A percentile compares a stretch with the other conserved stretches of the same genome.
Evolutionary conservation across 257 asterid genomes (phyloP).

Genomic region (Plantago ovata): DNA sequence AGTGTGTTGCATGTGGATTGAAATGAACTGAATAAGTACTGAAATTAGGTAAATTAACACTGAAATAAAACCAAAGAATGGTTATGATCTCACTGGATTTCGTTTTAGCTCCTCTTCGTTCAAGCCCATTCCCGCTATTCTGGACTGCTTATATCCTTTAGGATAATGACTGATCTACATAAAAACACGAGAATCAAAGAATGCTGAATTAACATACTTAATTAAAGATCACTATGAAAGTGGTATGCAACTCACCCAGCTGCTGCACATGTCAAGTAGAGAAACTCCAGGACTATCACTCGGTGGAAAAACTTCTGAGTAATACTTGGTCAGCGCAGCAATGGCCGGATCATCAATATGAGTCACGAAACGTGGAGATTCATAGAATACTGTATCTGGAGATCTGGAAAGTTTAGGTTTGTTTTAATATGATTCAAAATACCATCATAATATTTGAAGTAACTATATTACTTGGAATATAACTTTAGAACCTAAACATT

Average conservation of each 20-base stretch:
- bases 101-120: constrained; percentile 83
- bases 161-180: constrained; percentile 96
- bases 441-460: not conserved
- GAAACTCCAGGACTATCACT: constrained; percentile 80
- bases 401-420: constrained; percentile 47
- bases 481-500: too few species aligned
- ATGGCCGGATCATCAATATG: constrained; percentile 96
- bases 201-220: constrained; percentile 1
- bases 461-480: too few species aligned
- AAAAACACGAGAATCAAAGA: constrained; percentile 23
- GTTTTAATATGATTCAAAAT: not conserved
- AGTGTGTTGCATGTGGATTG: too few species aligned
- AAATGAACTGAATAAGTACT: too few species aligned
- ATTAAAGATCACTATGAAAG: constrained; percentile 5
- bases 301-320: constrained; percentile 71
- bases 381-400: constrained; percentile 74
- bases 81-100: constrained; percentile 62
- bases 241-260: constrained; percentile 61
- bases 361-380: constrained; percentile 86
- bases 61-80: not conserved
- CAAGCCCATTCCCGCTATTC: constrained; percentile 87
- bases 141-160: constrained; percentile 77
- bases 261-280: constrained; percentile 93
- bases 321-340: constrained; percentile 79
- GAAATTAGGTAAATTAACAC: not conserved